Percentiles rank a stretch among this genome's conserved stretches.
Evolutionary conservation across 2,329 filamentous ascomycete genomes (phyloP).

Genomic region (Fusarium sp.): DNA sequence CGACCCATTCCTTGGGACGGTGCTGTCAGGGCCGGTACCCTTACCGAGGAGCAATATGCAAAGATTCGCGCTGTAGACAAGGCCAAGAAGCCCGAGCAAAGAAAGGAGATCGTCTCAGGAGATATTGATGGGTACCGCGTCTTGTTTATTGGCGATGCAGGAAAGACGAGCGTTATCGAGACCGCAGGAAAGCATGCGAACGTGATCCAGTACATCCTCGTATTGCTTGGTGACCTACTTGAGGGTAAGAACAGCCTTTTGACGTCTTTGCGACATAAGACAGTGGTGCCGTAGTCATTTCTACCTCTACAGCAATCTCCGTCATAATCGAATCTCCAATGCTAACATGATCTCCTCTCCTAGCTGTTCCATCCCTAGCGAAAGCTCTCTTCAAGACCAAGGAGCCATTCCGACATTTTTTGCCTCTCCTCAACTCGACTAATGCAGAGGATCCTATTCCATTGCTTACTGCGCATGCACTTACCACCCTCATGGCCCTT

Average conservation of each 20-base stretch:
- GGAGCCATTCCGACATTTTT: slow-evolving; percentile 85
- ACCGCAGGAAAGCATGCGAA: slow-evolving; percentile 87
- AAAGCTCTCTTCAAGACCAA: slow-evolving; percentile 81
- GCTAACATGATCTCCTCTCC: slow-evolving; percentile 40
- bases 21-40: slow-evolving; percentile 90
- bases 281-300: slow-evolving; percentile 8
- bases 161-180: slow-evolving; percentile 81
- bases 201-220: slow-evolving; percentile 95
- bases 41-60: slow-evolving; percentile 93
- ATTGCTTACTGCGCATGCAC: slow-evolving; percentile 88
- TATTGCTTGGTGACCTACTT: slow-evolving; percentile 88
- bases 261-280: slow-evolving; percentile 15
- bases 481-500: slow-evolving; percentile 82
- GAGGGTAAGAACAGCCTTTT: slow-evolving; percentile 73
- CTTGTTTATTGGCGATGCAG: slow-evolving; percentile 84
- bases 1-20: slow-evolving; percentile 98
- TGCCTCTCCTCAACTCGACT: slow-evolving; percentile 88
- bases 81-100: slow-evolving; percentile 87
- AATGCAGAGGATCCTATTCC: slow-evolving; percentile 84
- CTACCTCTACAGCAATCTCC: slow-evolving; percentile 22
- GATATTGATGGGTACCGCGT: slow-evolving; percentile 85
- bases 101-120: slow-evolving; percentile 83
- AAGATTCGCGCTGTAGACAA: slow-evolving; percentile 98
- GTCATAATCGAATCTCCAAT: slow-evolving; percentile 12
- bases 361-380: slow-evolving; percentile 85